phyloP scores from a whole-genome alignment of 805 yeast genomes.

The Candida arabinofermentans region DNA sequence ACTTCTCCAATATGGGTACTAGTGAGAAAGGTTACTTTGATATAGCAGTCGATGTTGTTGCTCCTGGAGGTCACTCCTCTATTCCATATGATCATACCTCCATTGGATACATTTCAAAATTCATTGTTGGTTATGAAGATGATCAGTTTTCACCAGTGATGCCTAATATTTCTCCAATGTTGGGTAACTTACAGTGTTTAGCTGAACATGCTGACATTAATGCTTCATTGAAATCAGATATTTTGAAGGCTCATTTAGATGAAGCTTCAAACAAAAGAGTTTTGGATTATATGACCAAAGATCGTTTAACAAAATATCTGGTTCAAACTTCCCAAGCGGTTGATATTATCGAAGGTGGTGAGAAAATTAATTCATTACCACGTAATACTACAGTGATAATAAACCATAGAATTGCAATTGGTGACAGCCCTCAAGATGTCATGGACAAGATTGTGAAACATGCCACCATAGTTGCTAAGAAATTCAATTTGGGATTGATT shows the following conservation, averaged over 20 bases:
- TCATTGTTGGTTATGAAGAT: slow-evolving; percentile 50
- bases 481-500: slow-evolving; percentile 40
- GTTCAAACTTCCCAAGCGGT: slow-evolving; percentile 61
- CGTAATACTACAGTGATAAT: slow-evolving; percentile 49
- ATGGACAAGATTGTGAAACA: slow-evolving; percentile 35
- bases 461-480: slow-evolving; percentile 39
- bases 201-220: slow-evolving; percentile 45
- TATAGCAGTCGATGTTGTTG: slow-evolving; percentile 42
- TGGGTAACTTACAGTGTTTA: slow-evolving; percentile 51
- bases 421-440: slow-evolving; percentile 43
- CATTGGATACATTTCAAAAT: slow-evolving; percentile 63
- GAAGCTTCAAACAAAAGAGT: slow-evolving; percentile 33
- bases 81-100: slow-evolving; percentile 77
- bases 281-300: slow-evolving; percentile 24
- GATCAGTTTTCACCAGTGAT: slow-evolving; percentile 48
- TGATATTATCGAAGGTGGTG: slow-evolving; percentile 64
- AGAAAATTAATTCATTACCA: slow-evolving; percentile 70
- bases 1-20: slow-evolving; percentile 51
- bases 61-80: slow-evolving; percentile 80
- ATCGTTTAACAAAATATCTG: slow-evolving; percentile 32
- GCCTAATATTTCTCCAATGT: slow-evolving; percentile 52
- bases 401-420: slow-evolving; percentile 62
- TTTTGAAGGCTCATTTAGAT: slow-evolving; percentile 35
- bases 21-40: slow-evolving; percentile 57
- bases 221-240: slow-evolving; percentile 22